Base-by-base conservation (phyloP, 169 alveolate genomes). In the Plasmodium chabaudi region DNA sequence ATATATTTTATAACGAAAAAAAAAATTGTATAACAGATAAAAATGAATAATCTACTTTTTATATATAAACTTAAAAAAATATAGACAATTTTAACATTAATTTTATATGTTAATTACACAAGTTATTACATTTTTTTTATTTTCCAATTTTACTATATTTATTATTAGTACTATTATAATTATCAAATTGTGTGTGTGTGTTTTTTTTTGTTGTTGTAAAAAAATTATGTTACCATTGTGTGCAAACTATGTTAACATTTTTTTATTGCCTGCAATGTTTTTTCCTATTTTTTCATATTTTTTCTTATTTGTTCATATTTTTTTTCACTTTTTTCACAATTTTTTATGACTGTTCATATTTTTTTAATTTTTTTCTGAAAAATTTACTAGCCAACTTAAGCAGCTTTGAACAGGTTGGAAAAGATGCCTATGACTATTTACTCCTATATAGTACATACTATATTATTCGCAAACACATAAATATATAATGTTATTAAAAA, bases 181-280 rank as follows among this genome's bases (percentile, higher is more conserved):
- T 25, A 10, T 63, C 5, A 63, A 19, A 34, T 13, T 9, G 10
- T 25, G 6, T 25, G 7, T 63, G 44, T 7, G 13, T 15, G 6
- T 67, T 67, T 67, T 42, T 12, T 42, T 67, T 65, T 65, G 57
- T 67, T 67, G 74, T 67, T 46, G 74, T 46, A 46, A 42, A 67
- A 44, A 12, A 12, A 7, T 67, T 67, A 42, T 5, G 19, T 42
- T 9, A 15, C 47, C 19, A 13, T 25, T 46, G 61, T 67, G 74
- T 67, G 74, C 74, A 67, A 67, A 67, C 25, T 0, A 23, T 61
- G 19, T 61, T 21, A 9, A 61, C 27, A 27, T 61, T 9, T 17
- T 21, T 61, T 12, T 61, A 23, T 61, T 61, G 27, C 12, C 12
- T 69, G 23, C 39, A 51, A 4, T 34, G 34, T 47, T 6, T 25